phyloP scores from a whole-genome alignment of 2,329 filamentous ascomycete species.

The Aspergillus ibericus region DNA sequence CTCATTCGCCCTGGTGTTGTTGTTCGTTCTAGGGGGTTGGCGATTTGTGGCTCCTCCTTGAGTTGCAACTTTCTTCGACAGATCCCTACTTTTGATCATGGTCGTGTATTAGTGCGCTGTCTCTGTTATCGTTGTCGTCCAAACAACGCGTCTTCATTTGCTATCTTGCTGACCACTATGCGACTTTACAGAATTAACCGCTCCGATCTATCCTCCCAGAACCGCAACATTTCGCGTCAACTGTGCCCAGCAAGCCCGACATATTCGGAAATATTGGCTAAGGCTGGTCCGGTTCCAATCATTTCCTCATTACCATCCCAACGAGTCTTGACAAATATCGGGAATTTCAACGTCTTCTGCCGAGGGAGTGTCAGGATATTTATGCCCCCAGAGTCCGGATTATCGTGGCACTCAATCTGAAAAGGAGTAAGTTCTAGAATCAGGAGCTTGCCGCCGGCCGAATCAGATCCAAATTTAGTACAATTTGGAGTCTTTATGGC shows the following conservation, averaged over 20 bases:
- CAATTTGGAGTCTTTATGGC: background rate
- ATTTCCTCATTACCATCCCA: slow-evolving; percentile 3
- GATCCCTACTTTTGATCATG: background rate
- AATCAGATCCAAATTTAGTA: slow-evolving; percentile 1
- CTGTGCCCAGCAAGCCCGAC: background rate
- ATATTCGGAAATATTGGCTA: slow-evolving; percentile 19
- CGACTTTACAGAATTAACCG: slow-evolving; percentile 13
- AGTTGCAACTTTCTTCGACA: background rate
- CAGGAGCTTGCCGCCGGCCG: background rate
- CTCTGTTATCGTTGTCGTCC: background rate
- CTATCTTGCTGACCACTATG: slow-evolving; percentile 17
- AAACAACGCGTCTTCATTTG: slow-evolving; percentile 3
- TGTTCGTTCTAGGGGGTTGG: background rate
- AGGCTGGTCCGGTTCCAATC: slow-evolving; percentile 27
- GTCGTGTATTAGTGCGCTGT: background rate
- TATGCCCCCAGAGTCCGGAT: background rate
- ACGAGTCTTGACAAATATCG: background rate
- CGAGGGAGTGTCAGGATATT: slow-evolving; percentile 8
- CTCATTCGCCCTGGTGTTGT: slow-evolving; percentile 1
- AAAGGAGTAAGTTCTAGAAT: slow-evolving; percentile 13
- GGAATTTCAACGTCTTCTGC: background rate
- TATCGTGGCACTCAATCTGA: background rate
- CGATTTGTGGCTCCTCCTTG: background rate
- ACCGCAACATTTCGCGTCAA: background rate
- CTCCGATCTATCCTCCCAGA: slow-evolving; percentile 4